Evolutionary conservation across 148 eudicot genomes (phyloP).

Genomic region (Selenicereus undatus): DNA sequence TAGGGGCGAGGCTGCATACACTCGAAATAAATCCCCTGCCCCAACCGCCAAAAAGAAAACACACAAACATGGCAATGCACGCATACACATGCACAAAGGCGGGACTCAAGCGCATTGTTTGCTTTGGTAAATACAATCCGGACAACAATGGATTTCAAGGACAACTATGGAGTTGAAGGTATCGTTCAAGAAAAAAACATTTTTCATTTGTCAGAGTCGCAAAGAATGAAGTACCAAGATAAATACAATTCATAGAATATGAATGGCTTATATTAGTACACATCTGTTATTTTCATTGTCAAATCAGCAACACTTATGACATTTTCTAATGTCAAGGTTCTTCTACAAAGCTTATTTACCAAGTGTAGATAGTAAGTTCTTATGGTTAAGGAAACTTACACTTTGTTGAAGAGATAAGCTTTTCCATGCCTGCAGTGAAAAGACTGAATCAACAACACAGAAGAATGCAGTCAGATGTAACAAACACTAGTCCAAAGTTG

Average conservation of each 20-base stretch:
- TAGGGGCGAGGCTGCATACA: no score
- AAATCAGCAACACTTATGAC: not conserved
- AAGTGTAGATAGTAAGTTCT: conserved; percentile 4
- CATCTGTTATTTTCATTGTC: not conserved
- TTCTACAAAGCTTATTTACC: not conserved
- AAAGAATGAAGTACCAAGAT: not conserved
- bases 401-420: conserved; percentile 93
- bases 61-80: no score
- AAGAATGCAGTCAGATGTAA: conserved; percentile 33
- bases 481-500: not conserved
- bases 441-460: conserved; percentile 56
- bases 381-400: conserved; percentile 67
- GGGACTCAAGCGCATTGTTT: no score
- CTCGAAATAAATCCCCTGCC: no score
- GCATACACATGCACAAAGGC: no score
- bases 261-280: not conserved
- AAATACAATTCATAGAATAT: not conserved
- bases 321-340: not conserved
- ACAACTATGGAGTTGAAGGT: not conserved
- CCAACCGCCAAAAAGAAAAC: no score
- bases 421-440: conserved; percentile 85
- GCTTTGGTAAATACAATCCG: no score
- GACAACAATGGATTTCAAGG: no score
- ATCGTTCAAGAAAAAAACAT: not conserved
- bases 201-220: not conserved